Evolutionary conservation across 352 stramenopile genomes (phyloP).

Genomic region (Ophiocytium majus): DNA sequence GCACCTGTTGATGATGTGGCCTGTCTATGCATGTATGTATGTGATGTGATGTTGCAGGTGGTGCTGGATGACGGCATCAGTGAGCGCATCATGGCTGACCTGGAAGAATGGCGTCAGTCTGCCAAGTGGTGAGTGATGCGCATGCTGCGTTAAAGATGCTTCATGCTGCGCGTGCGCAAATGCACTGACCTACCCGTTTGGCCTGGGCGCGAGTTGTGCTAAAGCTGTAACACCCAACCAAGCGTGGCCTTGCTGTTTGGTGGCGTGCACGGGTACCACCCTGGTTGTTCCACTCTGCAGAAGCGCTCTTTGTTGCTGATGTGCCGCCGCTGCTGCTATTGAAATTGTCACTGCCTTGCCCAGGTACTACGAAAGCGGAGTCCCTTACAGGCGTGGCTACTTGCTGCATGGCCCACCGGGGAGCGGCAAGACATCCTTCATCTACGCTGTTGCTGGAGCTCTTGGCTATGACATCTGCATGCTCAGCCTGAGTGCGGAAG

Average conservation of each 20-base stretch:
- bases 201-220: too few relatives aligned
- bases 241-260: too few relatives aligned
- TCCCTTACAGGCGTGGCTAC: conserved; percentile 71
- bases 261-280: too few relatives aligned
- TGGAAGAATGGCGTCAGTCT: conserved; percentile 17
- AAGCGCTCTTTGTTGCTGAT: too few relatives aligned
- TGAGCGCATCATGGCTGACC: conserved; percentile 17
- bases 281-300: too few relatives aligned
- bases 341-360: not conserved
- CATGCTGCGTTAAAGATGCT: too few relatives aligned
- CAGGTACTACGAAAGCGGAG: conserved; percentile 27
- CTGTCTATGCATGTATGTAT: conserved; percentile 1
- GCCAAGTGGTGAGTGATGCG: conserved; percentile 18
- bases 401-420: conserved; percentile 77
- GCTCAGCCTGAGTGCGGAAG: conserved; percentile 49
- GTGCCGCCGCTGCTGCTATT: too few relatives aligned
- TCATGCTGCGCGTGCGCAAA: too few relatives aligned
- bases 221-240: too few relatives aligned
- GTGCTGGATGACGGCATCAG: conserved; percentile 24
- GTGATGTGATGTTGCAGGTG: not conserved
- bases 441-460: conserved; percentile 75
- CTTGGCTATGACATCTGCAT: conserved; percentile 69
- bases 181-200: too few relatives aligned
- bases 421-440: conserved; percentile 80
- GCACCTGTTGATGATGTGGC: too few relatives aligned